These are phyloP conservation scores for Paraphoma chrysanthemicola DNA, from an alignment of 2,329 filamentous ascomycete species.

Conservation along the genomic window DNA sequence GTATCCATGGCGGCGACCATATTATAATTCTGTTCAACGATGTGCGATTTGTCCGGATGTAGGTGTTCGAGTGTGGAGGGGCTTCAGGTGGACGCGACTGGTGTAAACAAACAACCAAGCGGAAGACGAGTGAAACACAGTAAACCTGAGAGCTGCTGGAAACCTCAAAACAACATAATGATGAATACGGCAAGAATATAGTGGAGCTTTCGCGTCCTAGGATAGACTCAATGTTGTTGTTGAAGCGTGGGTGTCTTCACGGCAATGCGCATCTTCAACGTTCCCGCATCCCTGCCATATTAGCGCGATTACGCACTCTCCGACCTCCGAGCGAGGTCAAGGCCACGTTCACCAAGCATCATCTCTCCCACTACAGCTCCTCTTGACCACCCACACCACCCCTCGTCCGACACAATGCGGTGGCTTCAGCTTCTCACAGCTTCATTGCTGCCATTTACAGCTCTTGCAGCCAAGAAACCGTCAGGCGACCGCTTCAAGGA, in stretches of 20 bases:
- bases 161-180: not conserved
- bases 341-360: constrained; percentile 44
- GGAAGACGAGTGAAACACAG: not conserved
- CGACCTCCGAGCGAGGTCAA: constrained; percentile 25
- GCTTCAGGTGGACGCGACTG: constrained; percentile 33
- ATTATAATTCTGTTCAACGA: constrained; percentile 26
- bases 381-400: constrained; percentile 18
- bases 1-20: constrained; percentile 37
- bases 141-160: not conserved
- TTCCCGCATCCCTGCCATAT: constrained; percentile 21
- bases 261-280: not conserved
- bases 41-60: constrained; percentile 21
- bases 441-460: constrained; percentile 66
- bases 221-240: not conserved
- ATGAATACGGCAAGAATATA: not conserved
- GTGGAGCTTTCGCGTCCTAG: not conserved
- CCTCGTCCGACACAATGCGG: constrained; percentile 66
- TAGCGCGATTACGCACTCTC: constrained; percentile 40
- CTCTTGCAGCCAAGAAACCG: constrained; percentile 70
- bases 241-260: not conserved
- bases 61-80: constrained; percentile 23
- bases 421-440: constrained; percentile 67
- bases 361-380: constrained; percentile 17
- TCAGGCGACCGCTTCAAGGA: constrained; percentile 70
- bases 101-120: constrained; percentile 42